Evolutionary conservation across 176 grass and related monocot genomes (phyloP), one percentile per base, ranked within the genome.

Genomic region (Oryza coarctata): DNA sequence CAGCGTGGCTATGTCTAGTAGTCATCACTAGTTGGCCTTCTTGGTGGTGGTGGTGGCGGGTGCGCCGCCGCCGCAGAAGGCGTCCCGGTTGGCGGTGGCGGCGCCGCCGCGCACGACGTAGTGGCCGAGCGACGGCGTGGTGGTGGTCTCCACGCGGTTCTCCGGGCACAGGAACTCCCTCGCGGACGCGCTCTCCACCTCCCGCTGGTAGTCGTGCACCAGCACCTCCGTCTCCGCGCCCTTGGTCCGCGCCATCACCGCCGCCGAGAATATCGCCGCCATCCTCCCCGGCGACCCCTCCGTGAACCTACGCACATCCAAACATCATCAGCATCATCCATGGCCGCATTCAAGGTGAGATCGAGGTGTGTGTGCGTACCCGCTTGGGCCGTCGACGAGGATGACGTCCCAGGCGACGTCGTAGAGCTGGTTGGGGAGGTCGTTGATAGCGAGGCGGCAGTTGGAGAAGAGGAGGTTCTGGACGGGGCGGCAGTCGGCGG

Each of bases 401-500:
- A 99, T 91, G 83, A 99, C 87, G 65, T 99, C 91, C 96, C 96
- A 99, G 1, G 91, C 40, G 43, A 95, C 78, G 47, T 95, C 93
- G 74, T 99, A 99, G 63, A 99, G 90, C 66, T 76, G 79, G 83
- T 99, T 99, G 38, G 96, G 96, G 5, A 99, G 85, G 80, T 99
- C 96, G 35, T 93, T 93, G 65, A 99, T 83, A 77, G 93, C 96
- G 45, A 99, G 87, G 1, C 89, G 83, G 82, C 96, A 99, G 9
- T 99, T 91, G 36, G 93, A 99, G 91, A 93, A 99, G 76, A 99
- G 92, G 5, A 99, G 87, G 82, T 99, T 95, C 83, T 99, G 96
- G 20, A 95, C 89, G 57, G 96, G 93, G 17, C 96, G 89, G 85
- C 96, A 99, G 23, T 99, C 90, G 25, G 86, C 90, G 18, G 63